phyloP scores from a whole-genome alignment of 2,329 filamentous ascomycete genomes.

The Aureobasidium pullulans region DNA sequence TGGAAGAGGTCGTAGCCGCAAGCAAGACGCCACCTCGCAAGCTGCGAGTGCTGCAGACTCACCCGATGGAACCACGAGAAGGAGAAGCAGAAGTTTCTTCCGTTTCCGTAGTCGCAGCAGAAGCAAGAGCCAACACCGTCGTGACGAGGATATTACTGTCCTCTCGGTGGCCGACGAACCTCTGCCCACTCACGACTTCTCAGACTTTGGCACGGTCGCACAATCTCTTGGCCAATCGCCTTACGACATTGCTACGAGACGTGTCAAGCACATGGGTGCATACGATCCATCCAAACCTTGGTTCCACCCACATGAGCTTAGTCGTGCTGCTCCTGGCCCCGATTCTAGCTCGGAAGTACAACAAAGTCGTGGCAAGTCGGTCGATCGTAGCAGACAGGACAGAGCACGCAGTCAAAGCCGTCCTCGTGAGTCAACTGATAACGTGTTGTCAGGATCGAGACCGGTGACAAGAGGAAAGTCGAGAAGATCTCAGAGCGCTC shows the following conservation, averaged over 20 bases:
- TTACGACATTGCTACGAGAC: slow-evolving; percentile 34
- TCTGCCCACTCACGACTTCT: slow-evolving; percentile 18
- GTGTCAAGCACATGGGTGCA: slow-evolving; percentile 15
- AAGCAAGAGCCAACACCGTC: slow-evolving; percentile 19
- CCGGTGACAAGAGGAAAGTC: background rate
- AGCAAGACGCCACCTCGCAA: background rate
- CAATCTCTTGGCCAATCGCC: slow-evolving; percentile 35
- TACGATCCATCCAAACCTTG: slow-evolving; percentile 1
- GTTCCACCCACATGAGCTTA: slow-evolving; percentile 14
- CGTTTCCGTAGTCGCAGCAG: slow-evolving; percentile 20
- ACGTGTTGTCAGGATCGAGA: background rate
- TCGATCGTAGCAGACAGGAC: background rate
- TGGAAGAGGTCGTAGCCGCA: slow-evolving; percentile 9
- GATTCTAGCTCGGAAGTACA: slow-evolving; percentile 9
- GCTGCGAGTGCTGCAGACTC: background rate
- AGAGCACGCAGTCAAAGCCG: slow-evolving; percentile 2
- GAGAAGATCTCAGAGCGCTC: slow-evolving; percentile 4
- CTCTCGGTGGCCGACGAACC: slow-evolving; percentile 17
- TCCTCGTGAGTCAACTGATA: slow-evolving; percentile 1
- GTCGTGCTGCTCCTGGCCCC: background rate
- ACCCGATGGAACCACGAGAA: slow-evolving; percentile 11
- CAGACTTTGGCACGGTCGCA: slow-evolving; percentile 36
- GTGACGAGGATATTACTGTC: background rate
- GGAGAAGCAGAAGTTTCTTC: slow-evolving; percentile 16
- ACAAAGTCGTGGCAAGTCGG: slow-evolving; percentile 3